Base-by-base conservation (phyloP, 2,329 filamentous ascomycete species). In the Curvularia lunata region DNA sequence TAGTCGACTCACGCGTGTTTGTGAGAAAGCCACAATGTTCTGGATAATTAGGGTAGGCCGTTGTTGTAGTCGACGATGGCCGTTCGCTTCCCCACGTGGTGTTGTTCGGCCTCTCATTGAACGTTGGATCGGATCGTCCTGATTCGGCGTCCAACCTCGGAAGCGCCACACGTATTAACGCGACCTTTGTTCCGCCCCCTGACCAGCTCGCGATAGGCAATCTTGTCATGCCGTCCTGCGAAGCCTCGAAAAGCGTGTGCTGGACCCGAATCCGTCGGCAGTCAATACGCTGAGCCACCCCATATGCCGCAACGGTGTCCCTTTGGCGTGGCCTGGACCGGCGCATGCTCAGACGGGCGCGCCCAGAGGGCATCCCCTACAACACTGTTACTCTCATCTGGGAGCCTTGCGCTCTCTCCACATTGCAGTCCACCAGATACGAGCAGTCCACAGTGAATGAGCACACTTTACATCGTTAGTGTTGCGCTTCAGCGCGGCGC, bases 401-500 rank as follows among this genome's bases (percentile, higher is more conserved):
- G 53, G 56, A 65, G 59, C 61, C 48, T 61, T 46, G 28, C 48
- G 48, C 58, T 60, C 62, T 55, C 62, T 58, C 63, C 51, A 68
- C 59, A 63, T 42, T 56, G 48, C 48, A 58, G 40, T 50, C 51
- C 27, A 43, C 58, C 50, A 32, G 42, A 27, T 52, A 13, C 51
- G 48, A 58, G 42, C 48, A 34, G 47, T 46, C 13, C 38, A 53
- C 25, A 47, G 58, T 67, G 65, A 62, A 74, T 75, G 71, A 65
- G 59, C 59, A 61, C 51, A 55, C 48, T 27, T 49, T 49, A 21
- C 42, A 42, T 48, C 13, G 49, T 48, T 52, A 58, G 43, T 55
- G 54, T 63, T 62, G 68, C 71, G 71, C 72, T 64, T 54, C 41
- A 68, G 70, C 70, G 71, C 70, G 66, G 64, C 65, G 60, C 58